These are phyloP conservation scores for Hymenoscyphus scutula DNA, from an alignment of 2,329 filamentous ascomycete genomes.

Conservation along the genomic window DNA sequence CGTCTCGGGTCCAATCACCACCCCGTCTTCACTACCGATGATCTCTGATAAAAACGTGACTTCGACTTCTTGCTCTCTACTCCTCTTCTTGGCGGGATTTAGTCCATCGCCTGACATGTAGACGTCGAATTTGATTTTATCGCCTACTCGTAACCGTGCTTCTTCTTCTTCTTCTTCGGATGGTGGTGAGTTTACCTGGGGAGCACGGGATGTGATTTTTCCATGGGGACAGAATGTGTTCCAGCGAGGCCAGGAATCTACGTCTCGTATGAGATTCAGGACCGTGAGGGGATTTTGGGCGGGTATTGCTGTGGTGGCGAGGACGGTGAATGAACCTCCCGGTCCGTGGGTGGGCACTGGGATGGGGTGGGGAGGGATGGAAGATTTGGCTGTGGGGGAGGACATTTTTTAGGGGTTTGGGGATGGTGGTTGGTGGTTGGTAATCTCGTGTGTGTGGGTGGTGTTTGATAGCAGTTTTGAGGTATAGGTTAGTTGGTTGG, in stretches of 20 bases:
- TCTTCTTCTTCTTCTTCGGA: too few species aligned
- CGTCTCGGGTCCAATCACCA: background rate
- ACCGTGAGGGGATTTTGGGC: conserved; percentile 15
- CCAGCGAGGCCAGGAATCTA: conserved; percentile 27
- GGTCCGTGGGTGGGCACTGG: conserved; percentile 27
- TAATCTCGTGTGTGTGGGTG: background rate
- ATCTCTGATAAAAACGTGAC: conserved; percentile 20
- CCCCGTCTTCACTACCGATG: background rate
- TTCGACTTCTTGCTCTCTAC: conserved; percentile 18
- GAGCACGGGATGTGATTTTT: conserved; percentile 46
- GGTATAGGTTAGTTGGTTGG: too few species aligned
- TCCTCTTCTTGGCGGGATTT: conserved; percentile 14
- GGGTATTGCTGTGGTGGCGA: conserved; percentile 21
- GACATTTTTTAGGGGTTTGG: background rate
- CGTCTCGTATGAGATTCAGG: conserved; percentile 26
- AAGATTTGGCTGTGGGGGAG: conserved; percentile 5
- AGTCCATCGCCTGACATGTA: conserved; percentile 28
- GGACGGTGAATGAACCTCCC: conserved; percentile 25
- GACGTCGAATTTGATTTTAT: conserved; percentile 19
- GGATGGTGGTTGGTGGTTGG: background rate
- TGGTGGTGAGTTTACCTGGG: too few species aligned
- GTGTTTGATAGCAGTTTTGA: background rate
- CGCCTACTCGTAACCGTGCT: conserved; percentile 24
- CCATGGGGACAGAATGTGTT: conserved; percentile 62
- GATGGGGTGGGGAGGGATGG: conserved; percentile 17